phyloP scores from a whole-genome alignment of 2,329 filamentous ascomycete genomes.

The Colletotrichum lindemuthianum region DNA sequence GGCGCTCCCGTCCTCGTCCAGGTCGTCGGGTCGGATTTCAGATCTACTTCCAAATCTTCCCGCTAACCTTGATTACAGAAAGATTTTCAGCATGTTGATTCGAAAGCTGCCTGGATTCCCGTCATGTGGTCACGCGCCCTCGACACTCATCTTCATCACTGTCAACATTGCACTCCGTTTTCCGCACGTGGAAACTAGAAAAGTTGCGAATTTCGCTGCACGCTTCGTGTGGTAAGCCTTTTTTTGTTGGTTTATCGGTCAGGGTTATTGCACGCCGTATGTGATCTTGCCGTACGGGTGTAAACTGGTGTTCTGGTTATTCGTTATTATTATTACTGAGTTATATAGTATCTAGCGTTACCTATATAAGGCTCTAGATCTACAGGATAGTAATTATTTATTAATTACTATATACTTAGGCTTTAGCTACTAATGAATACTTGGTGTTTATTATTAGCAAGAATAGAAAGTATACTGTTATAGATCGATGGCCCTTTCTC shows the following conservation, averaged over 20 bases:
- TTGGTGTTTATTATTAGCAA: too few species aligned
- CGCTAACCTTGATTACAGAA: not conserved
- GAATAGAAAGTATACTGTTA: too few species aligned
- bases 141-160: slow-evolving; percentile 43
- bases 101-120: slow-evolving; percentile 6
- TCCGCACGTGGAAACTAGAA: slow-evolving; percentile 43
- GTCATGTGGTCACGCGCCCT: slow-evolving; percentile 42
- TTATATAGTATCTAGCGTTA: too few species aligned
- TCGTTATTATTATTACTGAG: too few species aligned
- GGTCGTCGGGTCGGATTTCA: not conserved
- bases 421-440: too few species aligned
- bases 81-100: not conserved
- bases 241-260: too few species aligned
- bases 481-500: slow-evolving; percentile 14
- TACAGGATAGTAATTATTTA: too few species aligned
- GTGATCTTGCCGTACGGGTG: too few species aligned
- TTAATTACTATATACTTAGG: too few species aligned
- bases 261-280: too few species aligned
- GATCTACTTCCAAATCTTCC: not conserved
- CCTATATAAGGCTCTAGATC: too few species aligned
- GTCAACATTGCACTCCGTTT: slow-evolving; percentile 49
- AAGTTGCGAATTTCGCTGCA: slow-evolving; percentile 44
- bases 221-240: slow-evolving; percentile 39
- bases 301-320: too few species aligned
- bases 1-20: not conserved